Evolutionary conservation across 2,329 filamentous ascomycete species (phyloP).

Genomic region (Pseudogymnoascus sp.): DNA sequence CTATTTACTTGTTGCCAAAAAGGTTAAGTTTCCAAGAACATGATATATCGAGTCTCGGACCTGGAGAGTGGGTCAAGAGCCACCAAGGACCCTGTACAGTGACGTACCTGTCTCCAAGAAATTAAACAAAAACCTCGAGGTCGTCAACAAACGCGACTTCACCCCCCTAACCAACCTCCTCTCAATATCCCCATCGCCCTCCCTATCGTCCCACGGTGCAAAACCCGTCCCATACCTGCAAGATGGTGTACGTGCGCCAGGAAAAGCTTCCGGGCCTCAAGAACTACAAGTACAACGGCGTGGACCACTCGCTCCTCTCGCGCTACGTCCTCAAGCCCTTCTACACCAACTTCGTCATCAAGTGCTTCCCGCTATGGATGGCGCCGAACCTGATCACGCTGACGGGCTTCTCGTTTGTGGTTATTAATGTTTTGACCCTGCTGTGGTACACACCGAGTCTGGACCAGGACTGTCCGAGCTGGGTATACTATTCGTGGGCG

Average conservation of each 20-base stretch:
- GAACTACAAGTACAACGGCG: constrained; percentile 89
- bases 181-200: background rate
- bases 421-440: constrained; percentile 81
- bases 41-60: background rate
- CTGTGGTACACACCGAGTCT: constrained; percentile 94
- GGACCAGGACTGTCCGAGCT: constrained; percentile 84
- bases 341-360: constrained; percentile 90
- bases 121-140: background rate
- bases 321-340: constrained; percentile 96
- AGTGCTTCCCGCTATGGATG: constrained; percentile 92
- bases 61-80: background rate
- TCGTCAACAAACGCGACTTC: background rate
- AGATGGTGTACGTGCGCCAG: constrained; percentile 93
- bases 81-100: background rate
- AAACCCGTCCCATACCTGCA: constrained; percentile 18
- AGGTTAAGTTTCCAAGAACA: background rate
- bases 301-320: constrained; percentile 84
- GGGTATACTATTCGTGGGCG: constrained; percentile 93
- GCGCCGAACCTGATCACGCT: constrained; percentile 83
- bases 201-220: background rate
- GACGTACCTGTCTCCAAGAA: constrained; percentile 5
- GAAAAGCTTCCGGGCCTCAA: constrained; percentile 79
- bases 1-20: background rate
- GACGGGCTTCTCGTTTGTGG: constrained; percentile 80
- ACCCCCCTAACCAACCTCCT: background rate